phyloP scores from a whole-genome alignment of 805 yeast genomes.

The Cyberlindnera nakhonratchasimensis region DNA sequence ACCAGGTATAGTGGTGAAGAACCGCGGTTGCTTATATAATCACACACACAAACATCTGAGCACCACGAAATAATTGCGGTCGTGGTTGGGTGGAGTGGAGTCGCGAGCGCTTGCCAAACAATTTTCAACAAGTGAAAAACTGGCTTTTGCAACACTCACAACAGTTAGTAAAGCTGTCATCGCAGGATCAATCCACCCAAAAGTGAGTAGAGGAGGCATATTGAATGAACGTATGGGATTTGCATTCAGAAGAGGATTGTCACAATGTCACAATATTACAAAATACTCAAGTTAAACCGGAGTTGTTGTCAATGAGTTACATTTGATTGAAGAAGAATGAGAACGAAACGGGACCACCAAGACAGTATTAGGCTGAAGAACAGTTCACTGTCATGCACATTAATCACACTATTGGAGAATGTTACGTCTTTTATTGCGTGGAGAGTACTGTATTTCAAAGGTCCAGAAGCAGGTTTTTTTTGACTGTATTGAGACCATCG shows the following conservation, averaged over 20 bases:
- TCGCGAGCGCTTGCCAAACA: constrained; percentile 21
- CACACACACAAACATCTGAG: constrained; percentile 11
- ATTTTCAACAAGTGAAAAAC: constrained; percentile 30
- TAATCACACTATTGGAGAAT: no score
- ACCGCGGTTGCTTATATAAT: constrained; percentile 7
- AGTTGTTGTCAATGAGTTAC: neutral
- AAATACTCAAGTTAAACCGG: neutral
- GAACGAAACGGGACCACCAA: no score
- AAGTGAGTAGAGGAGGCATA: constrained; percentile 24
- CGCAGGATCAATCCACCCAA: constrained; percentile 27
- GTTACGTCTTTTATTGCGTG: no score
- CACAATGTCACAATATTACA: neutral
- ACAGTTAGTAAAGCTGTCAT: constrained; percentile 4
- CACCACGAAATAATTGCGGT: constrained; percentile 8
- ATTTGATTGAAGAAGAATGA: neutral
- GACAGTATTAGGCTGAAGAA: no score
- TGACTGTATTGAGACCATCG: no score
- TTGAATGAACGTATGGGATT: constrained; percentile 1
- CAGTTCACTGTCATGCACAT: no score
- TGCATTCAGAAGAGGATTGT: neutral
- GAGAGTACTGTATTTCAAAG: no score
- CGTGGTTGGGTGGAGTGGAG: neutral
- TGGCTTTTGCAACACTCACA: constrained; percentile 14
- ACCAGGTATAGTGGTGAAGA: neutral
- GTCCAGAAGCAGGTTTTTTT: no score